phyloP scores from a whole-genome alignment of 768 basidiomycete species.

The Psilocybe cubensis region DNA sequence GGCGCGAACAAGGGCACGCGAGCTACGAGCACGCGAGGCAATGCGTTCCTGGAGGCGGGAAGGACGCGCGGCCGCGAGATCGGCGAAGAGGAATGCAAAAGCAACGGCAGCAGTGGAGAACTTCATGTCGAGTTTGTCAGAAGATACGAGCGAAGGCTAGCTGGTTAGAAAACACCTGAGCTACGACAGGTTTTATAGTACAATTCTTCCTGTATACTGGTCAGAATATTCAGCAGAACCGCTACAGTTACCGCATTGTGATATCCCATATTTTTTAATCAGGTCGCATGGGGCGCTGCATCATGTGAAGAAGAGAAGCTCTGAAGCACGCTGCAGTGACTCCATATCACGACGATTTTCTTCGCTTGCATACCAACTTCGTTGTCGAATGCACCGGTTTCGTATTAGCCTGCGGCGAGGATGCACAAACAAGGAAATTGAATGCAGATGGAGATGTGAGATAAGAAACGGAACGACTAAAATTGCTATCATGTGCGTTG shows the following conservation, averaged over 20 bases:
- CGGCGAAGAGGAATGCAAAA: slow-evolving; percentile 11
- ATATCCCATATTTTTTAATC: background rate
- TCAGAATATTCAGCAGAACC: background rate
- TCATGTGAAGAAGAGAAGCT: slow-evolving; percentile 1
- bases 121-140: background rate
- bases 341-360: background rate
- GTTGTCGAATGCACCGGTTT: background rate
- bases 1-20: slow-evolving; percentile 13
- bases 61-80: slow-evolving; percentile 18
- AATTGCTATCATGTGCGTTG: background rate
- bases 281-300: background rate
- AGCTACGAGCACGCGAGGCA: slow-evolving; percentile 11
- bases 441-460: background rate
- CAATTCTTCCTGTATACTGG: background rate
- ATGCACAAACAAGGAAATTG: slow-evolving; percentile 1
- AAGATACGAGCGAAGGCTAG: background rate
- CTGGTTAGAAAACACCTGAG: background rate
- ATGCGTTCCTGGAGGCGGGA: slow-evolving; percentile 20
- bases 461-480: background rate
- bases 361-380: background rate
- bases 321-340: background rate
- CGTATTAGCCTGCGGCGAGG: background rate
- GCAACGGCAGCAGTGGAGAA: slow-evolving; percentile 1
- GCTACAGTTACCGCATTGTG: background rate
- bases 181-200: slow-evolving; percentile 1